Evolutionary conservation across 2,329 filamentous ascomycete genomes (phyloP), one percentile per base, ranked within the genome.

Genomic region (Pseudogymnoascus sp.): DNA sequence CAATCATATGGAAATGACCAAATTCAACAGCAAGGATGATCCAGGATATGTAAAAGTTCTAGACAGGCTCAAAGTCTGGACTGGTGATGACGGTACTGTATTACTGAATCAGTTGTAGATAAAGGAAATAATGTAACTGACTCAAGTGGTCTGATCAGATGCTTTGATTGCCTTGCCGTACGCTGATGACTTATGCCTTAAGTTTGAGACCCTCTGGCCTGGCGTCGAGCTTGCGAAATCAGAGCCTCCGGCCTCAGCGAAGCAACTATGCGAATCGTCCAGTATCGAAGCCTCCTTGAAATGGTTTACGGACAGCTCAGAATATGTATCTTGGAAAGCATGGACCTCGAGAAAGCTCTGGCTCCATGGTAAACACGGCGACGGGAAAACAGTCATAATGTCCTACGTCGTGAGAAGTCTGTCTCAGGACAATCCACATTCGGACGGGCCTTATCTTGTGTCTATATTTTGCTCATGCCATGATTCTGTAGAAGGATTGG

Each of bases 1-100:
- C 26, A 64, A 75, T 60, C 73, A 75, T 41, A 65, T 63, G 1
- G 64, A 70, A 29, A 74, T 75, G 73, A 69, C 71, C 36, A 73
- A 64, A 63, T 74, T 74, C 61, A 15, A 5, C 3, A 31, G 15
- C 5, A 39, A 21, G 4, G 40, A 60, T 29, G 64, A 66, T 39
- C n/a, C 33, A 10, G 64, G 64, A 8, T 66, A 63, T 35, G 4
- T 0, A 35, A 62, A 58, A 24, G 31, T 63, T 10, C 5, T 54
- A 2, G 11, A 60, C 11, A 62, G 61, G 29, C 62, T 63, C n/a
- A 54, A 36, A 21, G 17, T 36, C 37, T 62, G 62, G 62, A 37
- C 31, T 31, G 26, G 4, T 1, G 13, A 50, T 31, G 24, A 50
- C 7, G 44, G 44, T 50, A 31, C 44, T 31, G 26, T 50, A 50